Base-by-base conservation (phyloP, 2,329 filamentous ascomycete species). In the Truncatella angustata region DNA sequence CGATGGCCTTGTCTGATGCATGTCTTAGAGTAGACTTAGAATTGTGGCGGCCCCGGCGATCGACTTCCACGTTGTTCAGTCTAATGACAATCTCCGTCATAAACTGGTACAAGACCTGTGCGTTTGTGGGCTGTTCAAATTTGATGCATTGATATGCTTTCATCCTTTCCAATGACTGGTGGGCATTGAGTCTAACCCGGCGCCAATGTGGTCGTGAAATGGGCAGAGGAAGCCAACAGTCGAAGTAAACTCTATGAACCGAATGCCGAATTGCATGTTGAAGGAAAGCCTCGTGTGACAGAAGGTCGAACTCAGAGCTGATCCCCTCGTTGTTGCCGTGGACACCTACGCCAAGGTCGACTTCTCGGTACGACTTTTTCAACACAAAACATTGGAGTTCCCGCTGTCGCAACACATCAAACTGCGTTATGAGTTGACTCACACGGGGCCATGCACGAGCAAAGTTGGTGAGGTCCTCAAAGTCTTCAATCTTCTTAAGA, bases 81-180 rank as follows among this genome's bases (percentile, higher is more conserved):
- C 73, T 71, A 18, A 78, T 74, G 0, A 80, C 73, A 14, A 80
- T 67, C 51, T 75, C 72, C 51, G 73, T 78, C 76, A 80, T 79
- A 63, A 79, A 78, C 18, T 66, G 61, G 54, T 73, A 75, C 12
- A 79, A 59, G 3, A 74, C 69, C 12, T 71, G 58, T 5, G 69
- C 63, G 12, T 60, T 52, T 5, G 66, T 55, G 0, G 56, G 46
- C n/a, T 50, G 54, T 1, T 52, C 52, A n/a, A 61, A 48, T 14
- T 52, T 59, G 9, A 70, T 63, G 11, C 43, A 34, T 34, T 12
- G 14, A 2, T 49, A 47, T 1, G 24, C 5, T 4, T 60, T 57
- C 11, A 78, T 60, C 1, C 28, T 43, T 3, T 45, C 49, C 1
- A 78, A 58, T 4, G 62, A 54, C 2, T 37, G 23, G 1, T 56